phyloP scores from a whole-genome alignment of 768 basidiomycete species.

The Ramaria sp. region DNA sequence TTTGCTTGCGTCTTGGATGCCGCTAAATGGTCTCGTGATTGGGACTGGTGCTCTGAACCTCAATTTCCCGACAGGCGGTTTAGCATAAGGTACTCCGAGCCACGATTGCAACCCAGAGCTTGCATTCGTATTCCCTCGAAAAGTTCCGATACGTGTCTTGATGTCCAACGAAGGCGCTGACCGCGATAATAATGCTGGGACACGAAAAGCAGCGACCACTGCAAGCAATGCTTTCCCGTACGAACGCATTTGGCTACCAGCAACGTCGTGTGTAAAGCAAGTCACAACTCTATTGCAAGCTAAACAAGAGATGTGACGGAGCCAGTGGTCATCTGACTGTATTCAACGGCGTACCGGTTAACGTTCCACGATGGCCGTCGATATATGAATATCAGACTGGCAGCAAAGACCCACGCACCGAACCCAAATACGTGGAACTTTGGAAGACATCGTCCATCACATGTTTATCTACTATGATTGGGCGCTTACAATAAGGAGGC shows the following conservation, averaged over 20 bases:
- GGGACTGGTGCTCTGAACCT: constrained; percentile 47
- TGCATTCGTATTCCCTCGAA: constrained; percentile 28
- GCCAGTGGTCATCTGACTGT: too few species aligned
- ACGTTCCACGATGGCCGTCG: too few species aligned
- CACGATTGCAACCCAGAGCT: constrained; percentile 40
- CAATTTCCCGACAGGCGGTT: constrained; percentile 42
- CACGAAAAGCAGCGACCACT: not conserved
- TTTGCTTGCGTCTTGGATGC: constrained; percentile 30
- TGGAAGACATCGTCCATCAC: too few species aligned
- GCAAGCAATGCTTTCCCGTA: not conserved
- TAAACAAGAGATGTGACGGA: too few species aligned
- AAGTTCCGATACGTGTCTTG: constrained; percentile 31
- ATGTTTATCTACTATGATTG: too few species aligned
- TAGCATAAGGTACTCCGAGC: constrained; percentile 52
- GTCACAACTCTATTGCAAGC: too few species aligned
- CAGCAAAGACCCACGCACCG: too few species aligned
- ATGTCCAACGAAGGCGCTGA: constrained; percentile 25
- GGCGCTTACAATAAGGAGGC: too few species aligned
- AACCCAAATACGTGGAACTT: too few species aligned
- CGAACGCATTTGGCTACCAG: not conserved
- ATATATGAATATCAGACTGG: too few species aligned
- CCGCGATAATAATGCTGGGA: not conserved
- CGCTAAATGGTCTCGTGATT: constrained; percentile 22
- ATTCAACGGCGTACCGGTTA: too few species aligned
- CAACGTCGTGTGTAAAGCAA: too few species aligned